phyloP scores from a whole-genome alignment of 345 rosid species.

The Turritis glabra region DNA sequence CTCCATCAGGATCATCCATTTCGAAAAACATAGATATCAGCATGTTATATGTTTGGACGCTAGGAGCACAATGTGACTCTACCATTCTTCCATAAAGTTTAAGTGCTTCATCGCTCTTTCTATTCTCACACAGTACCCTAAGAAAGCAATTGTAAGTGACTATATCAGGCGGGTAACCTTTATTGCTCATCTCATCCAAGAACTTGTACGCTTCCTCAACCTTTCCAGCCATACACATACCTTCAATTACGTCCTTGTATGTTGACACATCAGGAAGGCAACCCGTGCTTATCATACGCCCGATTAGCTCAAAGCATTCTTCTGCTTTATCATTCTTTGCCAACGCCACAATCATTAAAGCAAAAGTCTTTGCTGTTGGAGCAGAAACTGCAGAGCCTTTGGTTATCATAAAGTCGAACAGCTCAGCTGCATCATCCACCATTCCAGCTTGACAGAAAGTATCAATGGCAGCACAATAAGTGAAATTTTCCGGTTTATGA shows the following conservation, averaged over 20 bases:
- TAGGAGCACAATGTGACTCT: slow-evolving; percentile 68
- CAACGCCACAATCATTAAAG: slow-evolving; percentile 69
- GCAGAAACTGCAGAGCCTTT: slow-evolving; percentile 81
- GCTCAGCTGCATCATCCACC: slow-evolving; percentile 73
- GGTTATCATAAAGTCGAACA: slow-evolving; percentile 82
- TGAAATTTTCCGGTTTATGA: slow-evolving; percentile 74
- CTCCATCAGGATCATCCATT: slow-evolving; percentile 70
- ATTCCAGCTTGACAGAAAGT: slow-evolving; percentile 77
- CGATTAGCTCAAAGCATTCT: slow-evolving; percentile 68
- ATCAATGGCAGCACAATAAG: slow-evolving; percentile 82
- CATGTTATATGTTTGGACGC: slow-evolving; percentile 89
- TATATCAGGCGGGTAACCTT: slow-evolving; percentile 86
- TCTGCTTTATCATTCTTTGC: slow-evolving; percentile 58
- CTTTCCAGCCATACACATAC: slow-evolving; percentile 77
- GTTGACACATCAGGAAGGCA: slow-evolving; percentile 95
- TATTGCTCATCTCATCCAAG: slow-evolving; percentile 79
- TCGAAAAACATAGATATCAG: slow-evolving; percentile 73
- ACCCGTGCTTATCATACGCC: slow-evolving; percentile 72
- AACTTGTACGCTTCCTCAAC: slow-evolving; percentile 75
- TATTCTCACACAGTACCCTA: slow-evolving; percentile 74
- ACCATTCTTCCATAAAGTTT: slow-evolving; percentile 67
- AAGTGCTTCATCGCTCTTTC: slow-evolving; percentile 67
- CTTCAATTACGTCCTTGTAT: slow-evolving; percentile 75
- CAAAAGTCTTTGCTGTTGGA: slow-evolving; percentile 83
- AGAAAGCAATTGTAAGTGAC: slow-evolving; percentile 90